Conservation (phyloP, 768 basidiomycete genomes). For the Serendipita sp. region DNA sequence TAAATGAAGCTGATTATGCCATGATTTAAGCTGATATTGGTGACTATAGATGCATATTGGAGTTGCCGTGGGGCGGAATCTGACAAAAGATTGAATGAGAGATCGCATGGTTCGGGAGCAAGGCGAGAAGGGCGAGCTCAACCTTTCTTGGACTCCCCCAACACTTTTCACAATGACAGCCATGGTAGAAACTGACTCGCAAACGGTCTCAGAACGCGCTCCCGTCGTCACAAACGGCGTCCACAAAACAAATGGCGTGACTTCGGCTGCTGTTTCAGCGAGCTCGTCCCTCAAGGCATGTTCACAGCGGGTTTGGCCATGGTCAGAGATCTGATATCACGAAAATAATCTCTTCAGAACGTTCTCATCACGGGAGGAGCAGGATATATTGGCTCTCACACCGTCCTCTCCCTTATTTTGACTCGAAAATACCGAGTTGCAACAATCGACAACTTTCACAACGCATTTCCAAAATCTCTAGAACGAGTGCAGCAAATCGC, state of each 20-base stretch:
- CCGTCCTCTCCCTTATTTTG: conserved; percentile 72
- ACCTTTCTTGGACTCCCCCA: neutral
- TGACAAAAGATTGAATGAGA: neutral
- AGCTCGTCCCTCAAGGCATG: neutral
- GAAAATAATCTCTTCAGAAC: conserved; percentile 24
- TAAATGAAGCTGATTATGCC: too few relatives aligned
- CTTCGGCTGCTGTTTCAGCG: neutral
- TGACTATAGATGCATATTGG: neutral
- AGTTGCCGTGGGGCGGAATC: neutral
- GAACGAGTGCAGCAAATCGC: conserved; percentile 69
- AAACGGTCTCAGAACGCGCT: neutral
- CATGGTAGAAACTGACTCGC: neutral
- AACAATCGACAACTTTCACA: conserved; percentile 89
- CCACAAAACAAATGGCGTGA: neutral
- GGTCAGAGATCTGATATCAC: neutral
- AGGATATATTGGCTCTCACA: conserved; percentile 92
- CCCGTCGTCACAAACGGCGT: neutral
- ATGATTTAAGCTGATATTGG: neutral
- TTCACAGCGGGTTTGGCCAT: neutral
- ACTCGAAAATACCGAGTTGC: conserved; percentile 85
- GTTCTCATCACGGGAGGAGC: conserved; percentile 68
- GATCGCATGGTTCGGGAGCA: neutral
- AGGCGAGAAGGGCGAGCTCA: neutral
- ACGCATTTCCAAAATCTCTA: conserved; percentile 67
- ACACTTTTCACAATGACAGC: neutral